phyloP scores from a whole-genome alignment of 345 rosid genomes.

The Pistacia vera region DNA sequence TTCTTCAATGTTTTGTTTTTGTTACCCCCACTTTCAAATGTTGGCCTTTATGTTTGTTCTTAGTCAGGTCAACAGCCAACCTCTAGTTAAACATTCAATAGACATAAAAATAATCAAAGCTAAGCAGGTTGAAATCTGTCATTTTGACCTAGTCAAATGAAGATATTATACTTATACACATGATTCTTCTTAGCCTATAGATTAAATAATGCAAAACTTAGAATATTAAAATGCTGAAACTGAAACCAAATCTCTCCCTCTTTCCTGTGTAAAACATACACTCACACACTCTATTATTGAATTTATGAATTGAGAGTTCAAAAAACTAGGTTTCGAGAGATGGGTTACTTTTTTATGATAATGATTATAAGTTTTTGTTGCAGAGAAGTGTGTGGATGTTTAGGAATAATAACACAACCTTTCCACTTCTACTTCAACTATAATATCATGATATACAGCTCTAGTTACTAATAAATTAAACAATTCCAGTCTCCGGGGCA shows the following conservation, averaged over 20 bases:
- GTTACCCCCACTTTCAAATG: background rate
- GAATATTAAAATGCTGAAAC: background rate
- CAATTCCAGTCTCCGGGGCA: no score
- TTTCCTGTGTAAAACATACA: background rate
- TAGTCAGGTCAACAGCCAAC: conserved; percentile 1
- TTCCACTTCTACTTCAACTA: conserved; percentile 2
- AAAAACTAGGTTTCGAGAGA: conserved; percentile 31
- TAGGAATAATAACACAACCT: conserved; percentile 20
- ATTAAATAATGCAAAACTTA: conserved; percentile 14
- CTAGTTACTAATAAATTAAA: no score
- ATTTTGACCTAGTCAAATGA: conserved; percentile 35
- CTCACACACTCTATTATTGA: conserved; percentile 21
- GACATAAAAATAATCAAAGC: background rate
- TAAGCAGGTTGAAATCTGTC: background rate
- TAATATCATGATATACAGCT: no score
- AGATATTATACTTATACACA: conserved; percentile 3
- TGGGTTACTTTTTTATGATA: conserved; percentile 18
- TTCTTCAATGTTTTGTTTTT: background rate
- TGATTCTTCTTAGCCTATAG: conserved; percentile 10
- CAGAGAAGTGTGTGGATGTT: conserved; percentile 35
- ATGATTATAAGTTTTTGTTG: conserved; percentile 25
- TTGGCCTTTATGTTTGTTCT: conserved; percentile 9
- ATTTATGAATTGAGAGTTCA: conserved; percentile 24
- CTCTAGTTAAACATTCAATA: conserved; percentile 3
- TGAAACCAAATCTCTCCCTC: background rate